A percentile compares a stretch with the other conserved stretches of the same genome.
Conservation (phyloP, 139 green algal species). For the Chlorella ohadii region DNA sequence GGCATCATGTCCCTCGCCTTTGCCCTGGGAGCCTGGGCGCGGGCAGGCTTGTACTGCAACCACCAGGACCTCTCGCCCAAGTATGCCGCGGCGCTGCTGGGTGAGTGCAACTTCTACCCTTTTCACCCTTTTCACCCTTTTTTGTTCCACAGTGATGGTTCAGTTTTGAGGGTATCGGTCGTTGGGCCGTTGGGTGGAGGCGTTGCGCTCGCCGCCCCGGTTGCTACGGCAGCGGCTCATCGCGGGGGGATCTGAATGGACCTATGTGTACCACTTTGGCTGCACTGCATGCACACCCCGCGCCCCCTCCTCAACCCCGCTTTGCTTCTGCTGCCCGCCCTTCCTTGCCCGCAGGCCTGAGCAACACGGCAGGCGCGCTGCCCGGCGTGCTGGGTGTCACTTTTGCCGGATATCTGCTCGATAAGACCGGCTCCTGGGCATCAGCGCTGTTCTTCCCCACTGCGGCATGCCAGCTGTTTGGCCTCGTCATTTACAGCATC, state of each 20-base stretch:
- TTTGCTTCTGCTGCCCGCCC: no score
- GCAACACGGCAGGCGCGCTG: slow-evolving; percentile 79
- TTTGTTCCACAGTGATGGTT: no score
- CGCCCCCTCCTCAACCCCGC: no score
- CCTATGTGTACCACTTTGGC: no score
- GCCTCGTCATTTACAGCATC: slow-evolving; percentile 81
- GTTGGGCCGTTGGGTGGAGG: no score
- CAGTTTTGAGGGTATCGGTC: no score
- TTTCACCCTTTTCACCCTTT: no score
- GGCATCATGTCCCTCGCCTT: slow-evolving; percentile 65
- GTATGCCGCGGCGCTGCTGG: slow-evolving; percentile 80
- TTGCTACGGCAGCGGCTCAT: no score
- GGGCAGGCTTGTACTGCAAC: slow-evolving; percentile 86
- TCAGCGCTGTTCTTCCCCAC: slow-evolving; percentile 75
- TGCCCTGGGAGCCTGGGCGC: slow-evolving; percentile 68
- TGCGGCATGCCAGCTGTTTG: slow-evolving; percentile 79
- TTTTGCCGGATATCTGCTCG: slow-evolving; percentile 66
- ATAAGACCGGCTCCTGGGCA: slow-evolving; percentile 64
- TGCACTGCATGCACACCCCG: no score
- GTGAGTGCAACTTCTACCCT: no score
- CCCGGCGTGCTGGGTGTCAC: slow-evolving; percentile 80
- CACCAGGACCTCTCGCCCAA: slow-evolving; percentile 88
- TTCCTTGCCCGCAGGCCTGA: slow-evolving; percentile 53
- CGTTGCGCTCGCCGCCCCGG: no score
- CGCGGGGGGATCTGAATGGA: no score